phyloP scores from a whole-genome alignment of 495 filamentous ascomycete species.

The Acidiella bohemica region DNA sequence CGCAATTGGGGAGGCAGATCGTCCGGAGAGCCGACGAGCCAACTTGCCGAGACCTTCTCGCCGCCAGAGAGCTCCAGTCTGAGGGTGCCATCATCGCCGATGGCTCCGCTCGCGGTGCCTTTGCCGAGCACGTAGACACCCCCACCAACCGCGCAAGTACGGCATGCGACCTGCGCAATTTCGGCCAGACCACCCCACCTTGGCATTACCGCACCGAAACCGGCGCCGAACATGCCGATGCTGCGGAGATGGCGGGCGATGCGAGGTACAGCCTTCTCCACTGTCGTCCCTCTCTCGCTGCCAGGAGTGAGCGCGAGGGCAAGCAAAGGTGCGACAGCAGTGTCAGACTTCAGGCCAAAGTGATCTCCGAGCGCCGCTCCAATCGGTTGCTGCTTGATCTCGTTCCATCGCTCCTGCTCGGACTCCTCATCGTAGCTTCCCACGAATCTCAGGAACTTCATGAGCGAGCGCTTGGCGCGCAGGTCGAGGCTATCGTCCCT shows the following conservation, averaged over 20 bases:
- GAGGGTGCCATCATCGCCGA: not conserved
- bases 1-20: constrained; percentile 14
- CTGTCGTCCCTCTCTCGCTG: constrained; percentile 40
- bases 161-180: constrained; percentile 81
- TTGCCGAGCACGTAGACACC: constrained; percentile 75
- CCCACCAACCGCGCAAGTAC: constrained; percentile 83
- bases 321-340: constrained; percentile 56
- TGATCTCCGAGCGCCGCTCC: constrained; percentile 49
- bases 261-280: constrained; percentile 49
- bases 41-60: constrained; percentile 43
- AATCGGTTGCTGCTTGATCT: constrained; percentile 38
- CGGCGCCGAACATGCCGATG: constrained; percentile 72
- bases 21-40: constrained; percentile 37
- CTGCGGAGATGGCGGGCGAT: constrained; percentile 74
- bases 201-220: constrained; percentile 71
- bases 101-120: constrained; percentile 31
- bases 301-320: constrained; percentile 66
- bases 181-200: constrained; percentile 93
- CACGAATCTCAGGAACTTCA: constrained; percentile 79
- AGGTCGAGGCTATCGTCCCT: constrained; percentile 55
- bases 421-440: constrained; percentile 44
- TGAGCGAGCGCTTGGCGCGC: constrained; percentile 64
- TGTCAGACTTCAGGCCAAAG: constrained; percentile 54
- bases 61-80: constrained; percentile 45
- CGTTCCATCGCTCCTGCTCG: constrained; percentile 41